phyloP scores from a whole-genome alignment of 257 asterid genomes.

The Verbascum thapsus region DNA sequence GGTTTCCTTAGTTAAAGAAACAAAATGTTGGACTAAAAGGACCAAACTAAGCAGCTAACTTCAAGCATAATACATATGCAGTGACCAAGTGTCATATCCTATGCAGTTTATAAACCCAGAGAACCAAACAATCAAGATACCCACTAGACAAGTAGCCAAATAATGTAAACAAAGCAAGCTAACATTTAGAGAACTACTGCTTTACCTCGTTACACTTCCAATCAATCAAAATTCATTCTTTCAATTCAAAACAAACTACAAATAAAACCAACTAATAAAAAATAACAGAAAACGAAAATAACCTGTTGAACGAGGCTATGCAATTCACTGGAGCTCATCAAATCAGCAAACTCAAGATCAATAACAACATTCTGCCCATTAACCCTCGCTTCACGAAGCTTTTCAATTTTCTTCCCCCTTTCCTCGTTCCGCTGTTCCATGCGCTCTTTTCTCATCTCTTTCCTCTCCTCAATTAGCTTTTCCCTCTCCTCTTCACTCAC shows the following conservation, averaged over 20 bases:
- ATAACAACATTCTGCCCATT: slow-evolving; percentile 77
- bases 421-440: slow-evolving; percentile 68
- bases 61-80: not conserved
- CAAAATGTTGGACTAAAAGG: not conserved
- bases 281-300: not conserved
- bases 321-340: slow-evolving; percentile 70
- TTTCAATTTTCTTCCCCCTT: slow-evolving; percentile 61
- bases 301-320: slow-evolving; percentile 97
- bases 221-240: not conserved
- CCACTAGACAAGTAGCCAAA: not conserved
- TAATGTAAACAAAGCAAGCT: not conserved
- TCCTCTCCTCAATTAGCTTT: slow-evolving; percentile 57
- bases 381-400: slow-evolving; percentile 57
- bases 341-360: slow-evolving; percentile 82
- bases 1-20: not conserved
- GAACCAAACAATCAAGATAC: not conserved
- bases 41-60: slow-evolving; percentile 2
- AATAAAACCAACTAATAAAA: not conserved
- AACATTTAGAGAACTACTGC: not conserved
- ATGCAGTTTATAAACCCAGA: not conserved
- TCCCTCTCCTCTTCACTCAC: slow-evolving; percentile 66
- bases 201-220: not conserved
- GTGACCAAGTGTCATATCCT: not conserved
- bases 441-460: slow-evolving; percentile 58
- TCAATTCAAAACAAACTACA: not conserved